Evolutionary conservation across 495 filamentous ascomycete species (phyloP).

Genomic region (Talaromyces stipitatus): DNA sequence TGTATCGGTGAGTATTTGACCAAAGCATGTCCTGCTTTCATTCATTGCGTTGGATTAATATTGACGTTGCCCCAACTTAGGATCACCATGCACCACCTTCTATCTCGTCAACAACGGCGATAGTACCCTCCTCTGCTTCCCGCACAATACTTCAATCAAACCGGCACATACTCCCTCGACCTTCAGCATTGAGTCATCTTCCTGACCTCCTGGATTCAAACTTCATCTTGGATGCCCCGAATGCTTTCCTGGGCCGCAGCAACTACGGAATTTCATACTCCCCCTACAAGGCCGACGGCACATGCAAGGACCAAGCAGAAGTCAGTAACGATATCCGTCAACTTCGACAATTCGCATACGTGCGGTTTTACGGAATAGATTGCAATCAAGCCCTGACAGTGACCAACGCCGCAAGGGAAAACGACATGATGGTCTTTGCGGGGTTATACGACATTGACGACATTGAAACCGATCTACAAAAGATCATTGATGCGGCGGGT

Average conservation of each 20-base stretch:
- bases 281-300: constrained; percentile 57
- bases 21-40: too few species aligned
- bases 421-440: constrained; percentile 60
- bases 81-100: constrained; percentile 9
- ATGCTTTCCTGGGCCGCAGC: neutral
- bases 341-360: constrained; percentile 43
- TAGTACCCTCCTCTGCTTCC: neutral
- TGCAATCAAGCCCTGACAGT: constrained; percentile 63
- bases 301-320: constrained; percentile 58
- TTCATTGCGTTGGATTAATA: neutral
- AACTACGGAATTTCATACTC: constrained; percentile 61
- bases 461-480: constrained; percentile 44
- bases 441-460: constrained; percentile 61
- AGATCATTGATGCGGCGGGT: constrained; percentile 45
- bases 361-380: constrained; percentile 77
- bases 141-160: neutral
- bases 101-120: neutral
- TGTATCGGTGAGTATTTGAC: neutral
- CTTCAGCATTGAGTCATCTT: neutral
- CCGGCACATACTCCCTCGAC: neutral
- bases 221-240: neutral
- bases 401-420: constrained; percentile 46
- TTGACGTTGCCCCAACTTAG: neutral
- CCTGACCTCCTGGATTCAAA: neutral
- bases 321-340: constrained; percentile 56